These are phyloP conservation scores for Monocercomonoides exilis DNA, from an alignment of 78 protist species.

Conservation along the genomic window DNA sequence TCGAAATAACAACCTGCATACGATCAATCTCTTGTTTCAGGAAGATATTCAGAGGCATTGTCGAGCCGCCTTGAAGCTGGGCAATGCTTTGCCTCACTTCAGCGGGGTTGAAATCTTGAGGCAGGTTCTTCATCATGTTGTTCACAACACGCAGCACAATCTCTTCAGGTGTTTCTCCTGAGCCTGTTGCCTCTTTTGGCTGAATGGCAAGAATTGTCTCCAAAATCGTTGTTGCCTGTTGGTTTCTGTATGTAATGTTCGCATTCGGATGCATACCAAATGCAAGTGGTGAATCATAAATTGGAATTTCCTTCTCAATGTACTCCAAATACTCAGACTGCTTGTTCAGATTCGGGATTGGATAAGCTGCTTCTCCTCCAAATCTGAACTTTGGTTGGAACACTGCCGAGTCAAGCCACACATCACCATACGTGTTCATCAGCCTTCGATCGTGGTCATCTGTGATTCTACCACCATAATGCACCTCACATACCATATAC, in stretches of 20 bases:
- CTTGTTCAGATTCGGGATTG: conserved; percentile 24
- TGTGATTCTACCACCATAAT: conserved; percentile 85
- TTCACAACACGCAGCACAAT: conserved; percentile 33
- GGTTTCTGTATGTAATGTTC: conserved; percentile 55
- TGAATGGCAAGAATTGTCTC: conserved; percentile 57
- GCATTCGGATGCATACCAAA: conserved; percentile 79
- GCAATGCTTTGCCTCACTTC: conserved; percentile 21
- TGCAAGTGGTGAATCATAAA: conserved; percentile 61
- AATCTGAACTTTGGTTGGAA: conserved; percentile 31
- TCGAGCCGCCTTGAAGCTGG: neutral
- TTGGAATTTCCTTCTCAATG: conserved; percentile 41
- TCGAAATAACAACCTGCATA: conserved; percentile 29
- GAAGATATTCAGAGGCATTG: conserved; percentile 60
- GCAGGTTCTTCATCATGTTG: conserved; percentile 55
- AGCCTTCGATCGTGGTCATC: conserved; percentile 63
- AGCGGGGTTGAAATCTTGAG: conserved; percentile 33
- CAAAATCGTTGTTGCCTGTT: conserved; percentile 28
- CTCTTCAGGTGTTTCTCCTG: conserved; percentile 61
- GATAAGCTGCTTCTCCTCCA: conserved; percentile 21
- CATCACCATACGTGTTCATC: conserved; percentile 43
- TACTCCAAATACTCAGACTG: conserved; percentile 24
- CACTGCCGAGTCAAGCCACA: conserved; percentile 23
- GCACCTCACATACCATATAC: conserved; percentile 75
- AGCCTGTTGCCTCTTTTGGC: conserved; percentile 59
- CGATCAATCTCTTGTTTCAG: conserved; percentile 67